phyloP scores from a whole-genome alignment of 139 green algal genomes.

The Closterium sp. region DNA sequence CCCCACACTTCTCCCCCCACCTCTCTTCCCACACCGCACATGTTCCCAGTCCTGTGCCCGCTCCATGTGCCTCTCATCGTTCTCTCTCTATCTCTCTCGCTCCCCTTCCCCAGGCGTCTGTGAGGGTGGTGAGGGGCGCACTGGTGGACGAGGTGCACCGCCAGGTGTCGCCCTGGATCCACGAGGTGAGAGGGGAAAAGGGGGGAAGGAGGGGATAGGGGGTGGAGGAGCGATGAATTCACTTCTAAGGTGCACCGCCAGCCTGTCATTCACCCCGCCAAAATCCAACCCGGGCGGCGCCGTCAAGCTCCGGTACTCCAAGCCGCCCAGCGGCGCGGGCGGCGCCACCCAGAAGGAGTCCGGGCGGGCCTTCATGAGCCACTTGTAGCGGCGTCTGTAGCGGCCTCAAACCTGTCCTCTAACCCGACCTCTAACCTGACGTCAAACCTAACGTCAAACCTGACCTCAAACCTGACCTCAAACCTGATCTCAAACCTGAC shows the following conservation, averaged over 20 bases:
- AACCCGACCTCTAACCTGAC: too few species aligned
- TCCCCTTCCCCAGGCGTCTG: background rate
- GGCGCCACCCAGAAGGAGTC: slow-evolving; percentile 38
- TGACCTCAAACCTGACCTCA: too few species aligned
- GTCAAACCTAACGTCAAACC: too few species aligned
- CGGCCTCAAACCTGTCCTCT: too few species aligned
- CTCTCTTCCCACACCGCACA: too few species aligned
- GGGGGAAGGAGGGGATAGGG: too few species aligned
- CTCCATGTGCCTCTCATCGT: background rate
- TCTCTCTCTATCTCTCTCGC: background rate
- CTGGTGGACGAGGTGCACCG: background rate
- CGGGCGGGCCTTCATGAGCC: slow-evolving; percentile 27
- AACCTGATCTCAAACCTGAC: too few species aligned
- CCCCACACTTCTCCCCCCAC: too few species aligned
- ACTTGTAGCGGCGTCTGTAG: slow-evolving; percentile 20
- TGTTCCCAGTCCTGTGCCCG: too few species aligned
- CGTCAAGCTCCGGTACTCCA: slow-evolving; percentile 7
- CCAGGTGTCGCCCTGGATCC: background rate
- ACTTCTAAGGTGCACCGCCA: too few species aligned
- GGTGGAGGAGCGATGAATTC: too few species aligned
- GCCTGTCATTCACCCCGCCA: slow-evolving; percentile 36
- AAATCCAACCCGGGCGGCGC: slow-evolving; percentile 14
- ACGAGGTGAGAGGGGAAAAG: background rate
- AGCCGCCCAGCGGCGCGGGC: background rate
- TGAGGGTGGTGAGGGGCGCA: background rate